These are phyloP conservation scores for Thelonectria blattea DNA, from an alignment of 2,329 filamentous ascomycete species.

Conservation along the genomic window DNA sequence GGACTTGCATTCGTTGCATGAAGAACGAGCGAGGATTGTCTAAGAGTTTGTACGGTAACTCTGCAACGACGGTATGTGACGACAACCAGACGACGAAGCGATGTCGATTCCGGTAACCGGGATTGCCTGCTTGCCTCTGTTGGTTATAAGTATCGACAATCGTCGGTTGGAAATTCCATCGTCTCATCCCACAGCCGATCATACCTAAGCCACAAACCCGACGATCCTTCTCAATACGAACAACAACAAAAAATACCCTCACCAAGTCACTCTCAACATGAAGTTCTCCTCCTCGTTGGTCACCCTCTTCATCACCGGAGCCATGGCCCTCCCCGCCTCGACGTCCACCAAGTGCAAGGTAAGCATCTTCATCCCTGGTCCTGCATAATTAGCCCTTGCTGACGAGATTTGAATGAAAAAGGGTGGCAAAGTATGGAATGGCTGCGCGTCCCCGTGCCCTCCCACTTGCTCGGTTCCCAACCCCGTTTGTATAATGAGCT, in stretches of 20 bases:
- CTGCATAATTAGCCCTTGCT: background rate
- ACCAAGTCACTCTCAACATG: background rate
- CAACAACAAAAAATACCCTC: background rate
- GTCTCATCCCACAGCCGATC: background rate
- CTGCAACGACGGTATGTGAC: background rate
- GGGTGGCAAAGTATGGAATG: background rate
- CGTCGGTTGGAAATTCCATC: background rate
- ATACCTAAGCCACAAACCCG: background rate
- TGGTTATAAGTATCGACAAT: background rate
- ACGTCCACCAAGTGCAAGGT: background rate
- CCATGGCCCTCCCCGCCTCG: background rate
- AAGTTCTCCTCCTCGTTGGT: background rate
- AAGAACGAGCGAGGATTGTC: background rate
- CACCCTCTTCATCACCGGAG: background rate
- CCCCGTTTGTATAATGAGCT: background rate
- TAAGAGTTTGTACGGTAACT: background rate
- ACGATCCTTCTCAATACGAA: background rate
- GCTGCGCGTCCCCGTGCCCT: background rate
- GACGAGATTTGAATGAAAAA: background rate
- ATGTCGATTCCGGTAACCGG: background rate
- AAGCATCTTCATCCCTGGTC: background rate
- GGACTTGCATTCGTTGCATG: background rate
- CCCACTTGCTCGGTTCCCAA: background rate
- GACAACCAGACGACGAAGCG: background rate
- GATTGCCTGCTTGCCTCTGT: background rate